These are phyloP conservation scores for Osmozyma mogii DNA, from an alignment of 805 yeast species.

Conservation along the genomic window DNA sequence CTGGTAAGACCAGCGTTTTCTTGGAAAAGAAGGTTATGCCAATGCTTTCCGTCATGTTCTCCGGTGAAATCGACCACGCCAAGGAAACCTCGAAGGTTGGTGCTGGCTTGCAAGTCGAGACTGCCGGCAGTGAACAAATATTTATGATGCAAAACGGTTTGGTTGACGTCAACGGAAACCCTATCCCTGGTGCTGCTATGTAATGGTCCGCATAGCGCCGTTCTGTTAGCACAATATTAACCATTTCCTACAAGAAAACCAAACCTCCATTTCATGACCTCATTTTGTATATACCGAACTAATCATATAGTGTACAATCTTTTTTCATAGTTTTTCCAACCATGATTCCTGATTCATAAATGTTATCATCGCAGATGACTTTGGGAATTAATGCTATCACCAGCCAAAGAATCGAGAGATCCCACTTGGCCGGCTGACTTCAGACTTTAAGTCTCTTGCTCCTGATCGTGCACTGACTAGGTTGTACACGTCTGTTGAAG, in stretches of 20 bases:
- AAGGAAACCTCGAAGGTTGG: conserved; percentile 70
- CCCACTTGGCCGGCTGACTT: conserved; percentile 7
- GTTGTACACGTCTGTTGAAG: conserved; percentile 15
- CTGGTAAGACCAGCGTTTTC: conserved; percentile 85
- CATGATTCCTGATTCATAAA: background rate
- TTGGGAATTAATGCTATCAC: conserved; percentile 12
- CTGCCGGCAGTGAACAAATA: conserved; percentile 89
- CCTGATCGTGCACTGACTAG: conserved; percentile 10
- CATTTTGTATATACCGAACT: conserved; percentile 15
- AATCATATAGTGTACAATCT: too few relatives aligned
- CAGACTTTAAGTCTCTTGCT: too few relatives aligned
- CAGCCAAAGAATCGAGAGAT: conserved; percentile 30
- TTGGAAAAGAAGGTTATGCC: conserved; percentile 92
- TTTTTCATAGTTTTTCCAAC: too few relatives aligned
- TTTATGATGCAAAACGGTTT: conserved; percentile 87
- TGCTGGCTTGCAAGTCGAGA: conserved; percentile 90
- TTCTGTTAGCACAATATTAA: too few relatives aligned
- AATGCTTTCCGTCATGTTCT: conserved; percentile 77
- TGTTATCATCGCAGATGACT: conserved; percentile 5
- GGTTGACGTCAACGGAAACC: conserved; percentile 77
- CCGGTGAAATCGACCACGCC: conserved; percentile 88
- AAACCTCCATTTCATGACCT: too few relatives aligned
- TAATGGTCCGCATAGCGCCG: too few relatives aligned
- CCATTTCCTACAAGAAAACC: too few relatives aligned
- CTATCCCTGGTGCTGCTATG: conserved; percentile 76